Base-by-base conservation (phyloP, 345 rosid genomes). In the Psidium guajava region DNA sequence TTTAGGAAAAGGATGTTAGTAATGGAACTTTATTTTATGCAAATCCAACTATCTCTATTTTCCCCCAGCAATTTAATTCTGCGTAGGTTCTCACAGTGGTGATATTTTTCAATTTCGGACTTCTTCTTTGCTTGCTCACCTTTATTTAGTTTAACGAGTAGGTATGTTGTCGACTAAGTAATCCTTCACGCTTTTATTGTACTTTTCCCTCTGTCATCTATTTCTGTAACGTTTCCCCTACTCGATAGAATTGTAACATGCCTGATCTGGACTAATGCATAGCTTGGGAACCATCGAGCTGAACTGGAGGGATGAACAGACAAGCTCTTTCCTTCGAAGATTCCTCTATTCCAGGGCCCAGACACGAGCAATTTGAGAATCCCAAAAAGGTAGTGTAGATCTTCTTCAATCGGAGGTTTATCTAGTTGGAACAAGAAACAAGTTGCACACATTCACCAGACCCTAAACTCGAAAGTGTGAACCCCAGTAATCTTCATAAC, bases 271-370 rank as follows among this genome's bases (percentile, higher is more conserved):
- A 83, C 97, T 95, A 91, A 97, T 88, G 88, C 93, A 95, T 7
- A 97, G 97, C 90, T 97, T 97, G 7, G 99, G 99, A 90, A 98
- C 98, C 98, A 97, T 97, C 90, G 95, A 93, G 91, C 99, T 97
- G 89, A 97, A 95, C 83, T 95, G 98, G 87, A 97, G 89, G 89
- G 96, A 93, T 73, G 84, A 83, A 84, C 97, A 97, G 49, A 97
- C 97, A 18, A 97, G 99, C 81, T 94, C 99, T 90, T 95, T 97
- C 81, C 98, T 88, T 92, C n/a, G 98, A 83, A 95, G 93, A 86
- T 89, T 97, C 81, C 94, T 94, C 86, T 93, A 96, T 85, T 97
- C 98, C 0, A 97, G 98, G 85, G 98, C 99, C 99, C 99, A 95
- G 81, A 92, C 92, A 87, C 91, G 94, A 85, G 93, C 89, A 87